Evolutionary conservation across 768 basidiomycete species (phyloP).

Genomic region (Rhizopogon vesiculosus): DNA sequence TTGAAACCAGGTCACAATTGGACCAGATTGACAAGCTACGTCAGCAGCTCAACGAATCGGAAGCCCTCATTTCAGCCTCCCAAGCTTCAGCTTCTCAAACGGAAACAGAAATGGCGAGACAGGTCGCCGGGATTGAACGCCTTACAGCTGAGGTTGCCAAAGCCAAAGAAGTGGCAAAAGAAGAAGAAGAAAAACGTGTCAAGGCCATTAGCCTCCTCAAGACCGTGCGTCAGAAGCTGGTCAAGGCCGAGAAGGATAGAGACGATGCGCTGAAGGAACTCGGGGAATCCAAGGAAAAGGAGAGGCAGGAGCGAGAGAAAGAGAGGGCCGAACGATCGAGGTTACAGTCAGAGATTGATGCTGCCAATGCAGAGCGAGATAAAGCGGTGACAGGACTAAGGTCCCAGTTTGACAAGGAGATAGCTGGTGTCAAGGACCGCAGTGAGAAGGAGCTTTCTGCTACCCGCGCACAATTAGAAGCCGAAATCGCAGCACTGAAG

Average conservation of each 20-base stretch:
- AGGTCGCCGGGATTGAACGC: constrained; percentile 49
- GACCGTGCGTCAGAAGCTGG: constrained; percentile 94
- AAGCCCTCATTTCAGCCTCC: constrained; percentile 61
- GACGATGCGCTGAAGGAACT: constrained; percentile 71
- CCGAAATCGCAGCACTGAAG: constrained; percentile 72
- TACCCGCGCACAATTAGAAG: constrained; percentile 67
- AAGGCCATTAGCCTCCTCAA: constrained; percentile 93
- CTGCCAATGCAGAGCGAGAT: constrained; percentile 57
- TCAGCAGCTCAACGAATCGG: constrained; percentile 63
- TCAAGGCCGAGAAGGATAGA: constrained; percentile 91
- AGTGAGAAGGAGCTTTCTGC: constrained; percentile 71
- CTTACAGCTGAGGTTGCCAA: constrained; percentile 63
- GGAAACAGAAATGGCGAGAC: constrained; percentile 46
- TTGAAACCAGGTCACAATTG: constrained; percentile 76
- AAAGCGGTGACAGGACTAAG: constrained; percentile 54
- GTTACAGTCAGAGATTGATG: constrained; percentile 62
- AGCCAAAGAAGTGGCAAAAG: constrained; percentile 62
- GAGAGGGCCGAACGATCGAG: constrained; percentile 43
- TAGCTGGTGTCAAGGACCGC: constrained; percentile 52
- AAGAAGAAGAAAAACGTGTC: constrained; percentile 95
- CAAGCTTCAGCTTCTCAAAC: constrained; percentile 42
- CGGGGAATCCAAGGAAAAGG: constrained; percentile 45
- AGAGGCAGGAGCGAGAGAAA: constrained; percentile 42
- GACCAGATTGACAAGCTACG: constrained; percentile 69
- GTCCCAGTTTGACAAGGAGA: constrained; percentile 70